Evolutionary conservation across 176 grass and related monocot species (phyloP), one percentile per base, ranked within the genome.

Genomic region (Phoenix dactylifera): DNA sequence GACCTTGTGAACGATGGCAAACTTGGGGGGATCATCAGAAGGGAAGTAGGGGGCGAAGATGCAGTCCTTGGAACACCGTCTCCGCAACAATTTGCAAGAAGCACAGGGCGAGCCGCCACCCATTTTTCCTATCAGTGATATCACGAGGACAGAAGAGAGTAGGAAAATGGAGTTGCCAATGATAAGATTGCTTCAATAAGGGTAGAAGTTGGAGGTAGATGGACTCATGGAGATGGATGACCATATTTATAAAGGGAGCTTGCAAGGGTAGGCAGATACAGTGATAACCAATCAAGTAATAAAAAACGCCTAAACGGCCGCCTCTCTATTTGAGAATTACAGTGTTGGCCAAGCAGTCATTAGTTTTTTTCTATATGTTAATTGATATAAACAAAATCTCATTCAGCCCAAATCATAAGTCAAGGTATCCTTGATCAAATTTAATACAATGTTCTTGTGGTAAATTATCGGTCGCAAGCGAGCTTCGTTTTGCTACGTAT

Each of bases 21-120:
- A 95, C 76, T 89, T 89, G 85, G 86, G 82, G 4, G 85, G 90
- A 28, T 95, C 90, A 6, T 95, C 90, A 14, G 85, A 80, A 17
- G 90, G 90, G 71, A 95, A 95, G 73, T 89, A 95, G 3, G 90
- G 90, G 7, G 85, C 90, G 63, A 95, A 95, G 54, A 95, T 89
- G 82, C 90, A 95, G 58, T 95, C 85, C 74, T 89, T 86, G 23
- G 85, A 86, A 73, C 90, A 89, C 51, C 90, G 82, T 63, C 82
- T 78, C 51, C 85, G 79, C 6, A 89, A 86, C 63, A 95, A 74
- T 72, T 89, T 95, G 69, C 90, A 95, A 12, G 90, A 95, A 50
- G 90, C 90, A 51, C 90, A 95, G 28, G 86, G 90, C 2, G 57
- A 30, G 17, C 28, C 16, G 4, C 16, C 15, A 17, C 57, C 57